Base-by-base conservation (phyloP, 441 rosid genomes). In the Monsonia emarginata region DNA sequence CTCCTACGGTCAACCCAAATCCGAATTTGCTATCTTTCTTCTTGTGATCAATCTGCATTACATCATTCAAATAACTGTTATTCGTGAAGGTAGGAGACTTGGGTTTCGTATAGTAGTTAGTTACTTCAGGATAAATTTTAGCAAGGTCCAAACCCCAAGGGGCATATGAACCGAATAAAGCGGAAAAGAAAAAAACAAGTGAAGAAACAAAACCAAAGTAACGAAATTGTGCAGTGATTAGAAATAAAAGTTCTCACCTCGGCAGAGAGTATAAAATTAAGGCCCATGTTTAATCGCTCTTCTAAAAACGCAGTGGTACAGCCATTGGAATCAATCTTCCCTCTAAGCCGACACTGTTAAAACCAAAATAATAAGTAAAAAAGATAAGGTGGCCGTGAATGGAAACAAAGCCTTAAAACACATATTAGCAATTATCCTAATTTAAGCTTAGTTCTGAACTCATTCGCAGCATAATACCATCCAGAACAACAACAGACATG, bases 1-100 rank as follows among this genome's bases (percentile, higher is more conserved):
- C 87, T 36, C 98, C 96, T 0, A 90, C 96, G 1, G 97, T 87
- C 84, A 93, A 79, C 38, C 98, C 98, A 18, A 90, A 90, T 5
- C 98, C 98, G 31, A 93, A 93, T 71, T 88, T 93, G 93, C 89
- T 90, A 75, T 93, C 97, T 68, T 85, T 88, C 89, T 93, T 90
- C 84, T 68, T 84, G 72, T 93, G 98, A 79, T 93, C 98, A 32
- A 93, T 64, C 98, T 93, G 89, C 75, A 74, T 30, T 5, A 59
- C 34, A 69, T 46, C 54, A 48, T 18, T 26, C 7, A 16, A 27
- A 26, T n/a, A 62, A 30, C 34, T 1, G 25, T 52, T 32, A 62
- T 13, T 0, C 10, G 32, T 1, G 1, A 21, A 5, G 18, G 42
- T 30, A 5, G 3, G 2, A 42, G 0, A 27, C 4, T 31, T 46